These are phyloP conservation scores for Mortierella hygrophila DNA, from an alignment of 192 early-diverging fungal species.

Conservation along the genomic window DNA sequence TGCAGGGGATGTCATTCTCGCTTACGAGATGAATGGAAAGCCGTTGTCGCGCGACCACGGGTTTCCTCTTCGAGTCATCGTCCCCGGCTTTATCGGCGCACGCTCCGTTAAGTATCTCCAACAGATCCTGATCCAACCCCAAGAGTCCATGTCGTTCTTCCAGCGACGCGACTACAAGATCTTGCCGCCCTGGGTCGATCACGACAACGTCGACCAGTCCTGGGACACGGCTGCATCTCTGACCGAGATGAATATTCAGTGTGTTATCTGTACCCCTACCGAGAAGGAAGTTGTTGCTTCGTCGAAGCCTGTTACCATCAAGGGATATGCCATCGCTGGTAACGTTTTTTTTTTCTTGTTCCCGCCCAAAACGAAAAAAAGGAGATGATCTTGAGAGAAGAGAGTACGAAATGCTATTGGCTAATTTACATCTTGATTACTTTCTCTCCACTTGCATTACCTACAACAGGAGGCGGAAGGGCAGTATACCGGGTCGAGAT, in stretches of 20 bases:
- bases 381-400: background rate
- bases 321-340: slow-evolving; percentile 79
- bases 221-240: slow-evolving; percentile 65
- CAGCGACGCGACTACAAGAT: slow-evolving; percentile 89
- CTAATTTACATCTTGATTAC: background rate
- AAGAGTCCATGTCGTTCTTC: slow-evolving; percentile 76
- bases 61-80: slow-evolving; percentile 84
- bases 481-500: slow-evolving; percentile 84
- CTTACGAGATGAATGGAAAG: slow-evolving; percentile 84
- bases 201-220: slow-evolving; percentile 49
- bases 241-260: slow-evolving; percentile 86
- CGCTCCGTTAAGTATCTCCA: slow-evolving; percentile 90
- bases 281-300: slow-evolving; percentile 58
- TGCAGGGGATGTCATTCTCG: slow-evolving; percentile 73
- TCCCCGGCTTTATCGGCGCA: slow-evolving; percentile 91
- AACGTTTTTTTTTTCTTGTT: background rate
- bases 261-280: slow-evolving; percentile 75
- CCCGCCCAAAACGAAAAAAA: background rate
- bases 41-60: slow-evolving; percentile 85
- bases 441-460: background rate
- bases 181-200: slow-evolving; percentile 74
- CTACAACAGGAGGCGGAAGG: slow-evolving; percentile 74
- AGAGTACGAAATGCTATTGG: background rate
- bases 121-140: slow-evolving; percentile 70
- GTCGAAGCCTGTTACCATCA: slow-evolving; percentile 58